phyloP scores from a whole-genome alignment of 2,329 filamentous ascomycete species.

The Pestalotiopsis sp. region DNA sequence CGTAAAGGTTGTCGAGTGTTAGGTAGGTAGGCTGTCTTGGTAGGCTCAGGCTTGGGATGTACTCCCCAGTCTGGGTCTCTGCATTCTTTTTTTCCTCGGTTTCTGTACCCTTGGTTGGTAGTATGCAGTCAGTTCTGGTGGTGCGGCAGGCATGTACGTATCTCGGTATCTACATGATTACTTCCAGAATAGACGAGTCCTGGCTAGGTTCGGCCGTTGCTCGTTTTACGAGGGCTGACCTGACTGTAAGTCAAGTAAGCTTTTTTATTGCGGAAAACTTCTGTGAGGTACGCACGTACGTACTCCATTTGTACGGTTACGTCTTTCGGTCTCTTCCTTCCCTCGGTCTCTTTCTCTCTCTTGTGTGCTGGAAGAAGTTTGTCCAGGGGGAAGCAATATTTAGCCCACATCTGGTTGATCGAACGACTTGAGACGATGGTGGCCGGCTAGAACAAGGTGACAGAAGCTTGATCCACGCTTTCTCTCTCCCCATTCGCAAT shows the following conservation, averaged over 20 bases:
- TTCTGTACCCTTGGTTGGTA: too few relatives aligned
- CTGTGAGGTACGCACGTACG: background rate
- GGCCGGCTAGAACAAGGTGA: conserved; percentile 13
- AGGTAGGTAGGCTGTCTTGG: background rate
- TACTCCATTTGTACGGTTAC: background rate
- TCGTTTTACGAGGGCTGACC: background rate
- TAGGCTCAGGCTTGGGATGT: background rate
- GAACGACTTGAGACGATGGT: conserved; percentile 18
- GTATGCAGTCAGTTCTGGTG: background rate
- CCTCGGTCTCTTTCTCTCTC: background rate
- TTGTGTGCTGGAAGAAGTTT: background rate
- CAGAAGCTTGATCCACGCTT: conserved; percentile 20
- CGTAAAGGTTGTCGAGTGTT: conserved; percentile 8
- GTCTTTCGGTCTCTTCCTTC: background rate
- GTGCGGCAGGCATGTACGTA: background rate
- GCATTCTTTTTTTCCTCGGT: background rate
- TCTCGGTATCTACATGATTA: background rate
- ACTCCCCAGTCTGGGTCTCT: background rate
- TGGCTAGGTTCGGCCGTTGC: background rate
- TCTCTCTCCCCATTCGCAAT: background rate
- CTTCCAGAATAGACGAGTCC: background rate
- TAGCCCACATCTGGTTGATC: conserved; percentile 14
- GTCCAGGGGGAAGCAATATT: conserved; percentile 5
- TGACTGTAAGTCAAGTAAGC: background rate
- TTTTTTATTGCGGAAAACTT: background rate